These are phyloP conservation scores for Micractinium conductrix DNA, from an alignment of 139 green algal genomes.

Conservation along the genomic window DNA sequence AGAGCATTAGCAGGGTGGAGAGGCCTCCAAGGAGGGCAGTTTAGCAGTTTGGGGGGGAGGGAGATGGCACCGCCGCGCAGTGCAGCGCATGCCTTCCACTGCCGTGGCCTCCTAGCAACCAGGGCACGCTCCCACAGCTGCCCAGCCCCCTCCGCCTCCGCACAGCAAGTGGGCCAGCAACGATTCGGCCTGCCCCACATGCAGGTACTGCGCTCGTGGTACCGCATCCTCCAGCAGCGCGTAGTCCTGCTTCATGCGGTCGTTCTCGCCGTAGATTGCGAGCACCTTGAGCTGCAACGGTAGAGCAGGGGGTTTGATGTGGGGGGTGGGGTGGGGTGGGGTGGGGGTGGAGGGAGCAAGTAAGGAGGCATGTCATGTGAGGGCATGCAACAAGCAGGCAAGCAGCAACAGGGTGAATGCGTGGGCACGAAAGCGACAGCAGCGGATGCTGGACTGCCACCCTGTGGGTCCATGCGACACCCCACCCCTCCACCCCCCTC, in stretches of 20 bases:
- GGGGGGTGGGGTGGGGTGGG: too few species aligned
- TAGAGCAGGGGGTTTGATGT: not conserved
- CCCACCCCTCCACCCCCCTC: not conserved
- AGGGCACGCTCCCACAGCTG: too few species aligned
- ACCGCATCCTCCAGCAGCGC: constrained; percentile 17
- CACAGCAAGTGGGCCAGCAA: too few species aligned
- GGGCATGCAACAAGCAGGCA: not conserved
- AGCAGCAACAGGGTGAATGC: not conserved
- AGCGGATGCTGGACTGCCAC: too few species aligned
- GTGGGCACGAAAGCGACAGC: not conserved
- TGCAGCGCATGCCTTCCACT: too few species aligned
- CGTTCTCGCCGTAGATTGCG: constrained; percentile 22
- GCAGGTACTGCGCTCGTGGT: not conserved
- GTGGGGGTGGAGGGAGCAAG: too few species aligned
- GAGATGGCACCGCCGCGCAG: too few species aligned
- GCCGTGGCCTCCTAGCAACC: too few species aligned
- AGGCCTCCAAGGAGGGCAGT: too few species aligned
- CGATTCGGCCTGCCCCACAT: constrained; percentile 18
- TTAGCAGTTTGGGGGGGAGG: not conserved
- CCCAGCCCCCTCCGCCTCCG: too few species aligned
- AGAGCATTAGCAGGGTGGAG: not conserved
- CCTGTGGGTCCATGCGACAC: too few species aligned
- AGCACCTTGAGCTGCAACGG: constrained; percentile 26
- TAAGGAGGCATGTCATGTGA: not conserved
- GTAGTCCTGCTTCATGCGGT: constrained; percentile 28